Evolutionary conservation across 1,284 basidiomycete species (phyloP).

Genomic region (Stygiomarasmius scandens): DNA sequence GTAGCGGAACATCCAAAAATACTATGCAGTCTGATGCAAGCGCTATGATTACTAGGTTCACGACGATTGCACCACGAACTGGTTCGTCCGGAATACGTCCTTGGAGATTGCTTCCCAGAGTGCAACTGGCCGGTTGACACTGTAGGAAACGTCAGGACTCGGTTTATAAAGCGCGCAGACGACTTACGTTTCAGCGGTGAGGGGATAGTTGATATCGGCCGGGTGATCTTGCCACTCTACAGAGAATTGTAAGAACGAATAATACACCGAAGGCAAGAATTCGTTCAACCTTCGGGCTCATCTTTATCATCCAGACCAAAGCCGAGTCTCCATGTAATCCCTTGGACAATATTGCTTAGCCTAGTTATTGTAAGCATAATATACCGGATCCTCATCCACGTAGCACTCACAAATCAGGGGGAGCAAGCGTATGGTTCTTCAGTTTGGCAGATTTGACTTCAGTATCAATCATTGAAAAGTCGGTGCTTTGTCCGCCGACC

Average conservation of each 20-base stretch:
- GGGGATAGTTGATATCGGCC: constrained; percentile 51
- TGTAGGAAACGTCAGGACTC: constrained; percentile 20
- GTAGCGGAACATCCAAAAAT: too few relatives aligned
- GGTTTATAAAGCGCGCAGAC: constrained; percentile 4
- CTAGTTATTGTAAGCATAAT: constrained; percentile 28
- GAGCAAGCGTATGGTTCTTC: constrained; percentile 59
- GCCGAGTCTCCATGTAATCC: constrained; percentile 65
- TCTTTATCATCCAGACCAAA: constrained; percentile 54
- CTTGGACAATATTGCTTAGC: constrained; percentile 54
- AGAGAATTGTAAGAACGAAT: constrained; percentile 3
- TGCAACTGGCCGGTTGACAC: constrained; percentile 49
- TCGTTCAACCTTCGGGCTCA: constrained; percentile 52
- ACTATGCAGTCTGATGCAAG: too few relatives aligned
- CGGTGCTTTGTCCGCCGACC: constrained; percentile 61
- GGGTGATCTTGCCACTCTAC: constrained; percentile 63
- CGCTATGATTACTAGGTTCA: too few relatives aligned
- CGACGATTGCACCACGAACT: not conserved
- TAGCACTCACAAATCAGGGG: constrained; percentile 58
- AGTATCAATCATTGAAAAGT: constrained; percentile 58
- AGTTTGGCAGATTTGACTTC: constrained; percentile 59
- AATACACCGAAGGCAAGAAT: not conserved
- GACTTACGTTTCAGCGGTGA: constrained; percentile 51
- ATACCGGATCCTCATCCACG: constrained; percentile 6
- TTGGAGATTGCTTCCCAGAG: constrained; percentile 47
- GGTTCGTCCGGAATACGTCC: constrained; percentile 17